Base-by-base conservation (phyloP, 345 rosid genomes). In the Firmiana major region DNA sequence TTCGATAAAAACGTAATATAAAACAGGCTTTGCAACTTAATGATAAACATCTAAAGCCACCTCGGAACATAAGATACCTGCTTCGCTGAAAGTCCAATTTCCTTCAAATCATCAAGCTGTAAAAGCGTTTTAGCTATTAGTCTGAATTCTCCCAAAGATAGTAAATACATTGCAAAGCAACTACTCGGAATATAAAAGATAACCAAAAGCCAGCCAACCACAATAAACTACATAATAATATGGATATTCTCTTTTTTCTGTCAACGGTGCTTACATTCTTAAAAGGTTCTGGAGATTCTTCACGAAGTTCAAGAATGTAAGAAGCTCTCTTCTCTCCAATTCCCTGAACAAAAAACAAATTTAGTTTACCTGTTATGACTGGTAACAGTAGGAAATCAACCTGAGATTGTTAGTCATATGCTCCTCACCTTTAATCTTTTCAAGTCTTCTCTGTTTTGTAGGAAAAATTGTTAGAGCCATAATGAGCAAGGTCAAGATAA, bases 271-370 rank as follows among this genome's bases (percentile, higher is more conserved):
- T 82, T 83, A 93, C 98, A 17, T 78, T 79, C 64, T 90, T 88
- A 55, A 93, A 93, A 31, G 91, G 93, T 75, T 86, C 91, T 0
- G 90, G 87, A 40, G 93, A 84, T 63, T 87, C 87, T 63, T 88
- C 83, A 0, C 94, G 94, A 72, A 90, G 87, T 78, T 89, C 81
- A 73, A 93, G 85, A 81, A 93, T 88, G 84, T 66, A 83, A 7
- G 81, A 80, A 0, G 98, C 98, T 81, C 97, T 86, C 83, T 87
- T 93, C 73, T 90, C 95, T 79, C 95, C 95, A 22, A 93, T 92
- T 67, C 98, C 98, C 98, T 93, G 28, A 58, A 78, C 42, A 12
- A 70, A 70, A 67, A 65, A 5, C 54, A 63, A 42, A 64, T 31
- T 28, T 11, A 76, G 15, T 24, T 48, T 26, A 17, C 38, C 65